Conservation (phyloP, 2,329 filamentous ascomycete species). For the Alternaria gaisen region DNA sequence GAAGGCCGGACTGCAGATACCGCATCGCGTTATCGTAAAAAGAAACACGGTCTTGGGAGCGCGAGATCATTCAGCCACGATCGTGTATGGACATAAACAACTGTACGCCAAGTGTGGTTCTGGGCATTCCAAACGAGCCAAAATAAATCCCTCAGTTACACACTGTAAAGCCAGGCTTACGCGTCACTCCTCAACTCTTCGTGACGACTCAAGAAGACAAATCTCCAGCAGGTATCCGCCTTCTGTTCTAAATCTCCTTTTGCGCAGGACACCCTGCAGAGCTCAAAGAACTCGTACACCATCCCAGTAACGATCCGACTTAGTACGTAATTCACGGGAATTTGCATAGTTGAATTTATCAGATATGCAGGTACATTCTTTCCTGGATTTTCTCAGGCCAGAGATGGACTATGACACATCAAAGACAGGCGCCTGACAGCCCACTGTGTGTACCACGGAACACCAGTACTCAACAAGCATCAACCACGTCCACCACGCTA, state of each 20-base stretch:
- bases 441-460: background rate
- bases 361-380: slow-evolving; percentile 8
- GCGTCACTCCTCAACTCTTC: background rate
- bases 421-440: slow-evolving; percentile 5
- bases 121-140: background rate
- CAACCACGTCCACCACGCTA: slow-evolving; percentile 1
- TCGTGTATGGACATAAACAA: background rate
- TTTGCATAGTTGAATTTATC: background rate
- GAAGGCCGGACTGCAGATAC: background rate
- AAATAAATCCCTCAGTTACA: background rate
- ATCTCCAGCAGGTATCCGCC: background rate
- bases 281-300: background rate
- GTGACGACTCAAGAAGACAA: background rate
- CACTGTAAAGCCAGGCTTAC: background rate
- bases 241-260: background rate
- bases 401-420: background rate
- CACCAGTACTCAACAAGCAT: slow-evolving; percentile 1
- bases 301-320: background rate
- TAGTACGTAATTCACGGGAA: background rate
- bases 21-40: background rate
- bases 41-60: background rate
- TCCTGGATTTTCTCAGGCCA: background rate
- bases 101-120: background rate
- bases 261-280: background rate
- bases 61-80: background rate